Evolutionary conservation across 2,329 filamentous ascomycete species (phyloP).

Genomic region (Plectosphaerella sp.): DNA sequence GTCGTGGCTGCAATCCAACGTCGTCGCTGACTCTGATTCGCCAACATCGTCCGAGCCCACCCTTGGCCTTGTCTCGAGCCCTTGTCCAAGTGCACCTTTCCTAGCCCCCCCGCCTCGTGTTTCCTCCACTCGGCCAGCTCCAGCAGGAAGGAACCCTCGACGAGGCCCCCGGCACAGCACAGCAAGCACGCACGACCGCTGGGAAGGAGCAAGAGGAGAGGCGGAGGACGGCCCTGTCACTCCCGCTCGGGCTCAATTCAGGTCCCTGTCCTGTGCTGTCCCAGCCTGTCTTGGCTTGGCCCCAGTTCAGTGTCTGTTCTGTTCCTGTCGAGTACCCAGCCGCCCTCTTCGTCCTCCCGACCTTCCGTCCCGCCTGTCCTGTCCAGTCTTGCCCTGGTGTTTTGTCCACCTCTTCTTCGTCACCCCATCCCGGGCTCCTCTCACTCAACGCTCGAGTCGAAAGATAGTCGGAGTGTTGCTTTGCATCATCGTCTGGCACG

Average conservation of each 20-base stretch:
- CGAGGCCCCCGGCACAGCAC: neutral
- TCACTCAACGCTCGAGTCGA: slow-evolving; percentile 6
- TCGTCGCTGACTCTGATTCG: neutral
- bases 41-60: neutral
- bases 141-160: slow-evolving; percentile 2
- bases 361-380: neutral
- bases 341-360: neutral
- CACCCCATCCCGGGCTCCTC: neutral
- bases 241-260: slow-evolving; percentile 3
- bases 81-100: neutral
- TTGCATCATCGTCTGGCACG: slow-evolving; percentile 15
- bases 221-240: neutral
- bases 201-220: neutral
- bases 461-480: slow-evolving; percentile 8
- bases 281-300: neutral
- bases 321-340: neutral
- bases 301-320: slow-evolving; percentile 2
- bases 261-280: slow-evolving; percentile 6
- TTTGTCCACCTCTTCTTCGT: neutral
- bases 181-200: neutral
- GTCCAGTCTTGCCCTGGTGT: neutral
- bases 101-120: slow-evolving; percentile 11
- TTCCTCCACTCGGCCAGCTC: slow-evolving; percentile 11
- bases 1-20: neutral
- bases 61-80: neutral